Conservation (phyloP, 192 early-diverging fungal species). For the Chytriomyces sp. region DNA sequence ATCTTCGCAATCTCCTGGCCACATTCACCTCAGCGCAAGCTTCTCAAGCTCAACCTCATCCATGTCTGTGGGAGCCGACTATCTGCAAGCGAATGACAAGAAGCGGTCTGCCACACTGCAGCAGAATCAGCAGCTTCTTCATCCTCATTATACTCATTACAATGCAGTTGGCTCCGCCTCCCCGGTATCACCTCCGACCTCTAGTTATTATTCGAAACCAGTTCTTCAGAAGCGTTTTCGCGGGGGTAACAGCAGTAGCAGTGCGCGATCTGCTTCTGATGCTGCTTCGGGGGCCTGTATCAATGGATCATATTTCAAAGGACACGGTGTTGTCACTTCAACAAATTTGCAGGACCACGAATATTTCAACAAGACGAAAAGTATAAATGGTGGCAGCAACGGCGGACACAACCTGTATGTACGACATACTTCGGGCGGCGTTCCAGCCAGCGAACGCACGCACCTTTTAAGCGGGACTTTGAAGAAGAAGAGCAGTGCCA, state of each 20-base stretch:
- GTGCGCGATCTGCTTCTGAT: background rate
- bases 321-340: background rate
- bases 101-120: background rate
- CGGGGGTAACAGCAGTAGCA: background rate
- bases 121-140: background rate
- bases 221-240: constrained; percentile 19
- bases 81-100: background rate
- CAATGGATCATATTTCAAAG: background rate
- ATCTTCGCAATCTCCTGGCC: background rate
- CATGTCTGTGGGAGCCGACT: constrained; percentile 3
- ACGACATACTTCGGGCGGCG: background rate
- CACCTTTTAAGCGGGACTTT: background rate
- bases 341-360: background rate
- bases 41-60: background rate
- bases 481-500: no score
- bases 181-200: background rate
- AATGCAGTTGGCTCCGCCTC: background rate
- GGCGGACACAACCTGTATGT: background rate
- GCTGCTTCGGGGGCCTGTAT: background rate
- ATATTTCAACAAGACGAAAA: no score
- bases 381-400: background rate
- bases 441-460: background rate
- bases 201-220: background rate
- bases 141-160: background rate
- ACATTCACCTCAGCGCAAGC: background rate